Conservation (phyloP, 352 stramenopile genomes). For the Globisporangium irregulare region DNA sequence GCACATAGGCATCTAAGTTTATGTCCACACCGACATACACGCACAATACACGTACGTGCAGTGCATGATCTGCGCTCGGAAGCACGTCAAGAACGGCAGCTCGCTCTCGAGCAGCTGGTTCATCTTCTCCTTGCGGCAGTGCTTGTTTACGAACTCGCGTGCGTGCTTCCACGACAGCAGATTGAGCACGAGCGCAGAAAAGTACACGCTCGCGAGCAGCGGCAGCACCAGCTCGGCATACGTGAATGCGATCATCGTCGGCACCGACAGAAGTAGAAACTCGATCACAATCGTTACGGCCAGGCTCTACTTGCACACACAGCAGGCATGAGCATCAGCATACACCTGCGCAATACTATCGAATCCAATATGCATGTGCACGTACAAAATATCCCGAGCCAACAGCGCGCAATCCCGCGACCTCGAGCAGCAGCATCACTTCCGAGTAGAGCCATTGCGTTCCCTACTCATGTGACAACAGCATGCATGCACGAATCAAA, state of each 20-base stretch:
- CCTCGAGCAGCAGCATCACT: slow-evolving; percentile 68
- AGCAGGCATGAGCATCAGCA: neutral
- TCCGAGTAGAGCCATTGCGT: slow-evolving; percentile 84
- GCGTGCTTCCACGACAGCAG: slow-evolving; percentile 69
- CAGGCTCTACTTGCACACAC: slow-evolving; percentile 29
- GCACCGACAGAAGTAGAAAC: slow-evolving; percentile 62
- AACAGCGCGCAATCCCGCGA: slow-evolving; percentile 56
- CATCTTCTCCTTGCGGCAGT: slow-evolving; percentile 83
- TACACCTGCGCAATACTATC: neutral
- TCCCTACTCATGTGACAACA: slow-evolving; percentile 28
- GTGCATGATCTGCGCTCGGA: slow-evolving; percentile 79
- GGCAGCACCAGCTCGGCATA: slow-evolving; percentile 56
- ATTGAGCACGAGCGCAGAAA: slow-evolving; percentile 45
- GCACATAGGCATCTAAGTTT: neutral
- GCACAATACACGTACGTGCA: slow-evolving; percentile 53
- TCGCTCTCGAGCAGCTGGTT: slow-evolving; percentile 68
- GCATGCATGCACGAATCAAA: neutral
- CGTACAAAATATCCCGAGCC: slow-evolving; percentile 50
- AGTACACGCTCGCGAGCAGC: slow-evolving; percentile 58
- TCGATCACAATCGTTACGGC: slow-evolving; percentile 58
- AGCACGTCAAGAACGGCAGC: slow-evolving; percentile 76
- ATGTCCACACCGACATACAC: neutral
- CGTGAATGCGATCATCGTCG: slow-evolving; percentile 73
- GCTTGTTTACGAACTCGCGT: slow-evolving; percentile 67
- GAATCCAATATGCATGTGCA: neutral